These are phyloP conservation scores for Nigrograna mackinnonii DNA, from an alignment of 2,329 filamentous ascomycete species.

Conservation along the genomic window DNA sequence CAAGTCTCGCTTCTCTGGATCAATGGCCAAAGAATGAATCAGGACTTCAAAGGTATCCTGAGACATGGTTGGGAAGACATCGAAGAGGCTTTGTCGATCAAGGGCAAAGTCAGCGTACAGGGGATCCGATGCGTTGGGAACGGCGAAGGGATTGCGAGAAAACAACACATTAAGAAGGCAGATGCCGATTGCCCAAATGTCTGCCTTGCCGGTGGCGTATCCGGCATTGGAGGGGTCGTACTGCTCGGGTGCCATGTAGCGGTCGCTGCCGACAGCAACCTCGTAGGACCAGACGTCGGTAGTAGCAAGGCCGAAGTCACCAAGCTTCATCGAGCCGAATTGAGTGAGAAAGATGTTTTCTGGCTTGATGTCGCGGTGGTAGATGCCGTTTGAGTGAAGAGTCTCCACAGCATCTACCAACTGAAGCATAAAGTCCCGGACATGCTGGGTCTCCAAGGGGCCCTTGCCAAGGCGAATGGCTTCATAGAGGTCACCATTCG, in stretches of 20 bases:
- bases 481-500: slow-evolving; percentile 95
- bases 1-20: slow-evolving; percentile 86
- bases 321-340: slow-evolving; percentile 89
- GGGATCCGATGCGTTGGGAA: slow-evolving; percentile 85
- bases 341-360: slow-evolving; percentile 97
- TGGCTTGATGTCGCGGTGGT: slow-evolving; percentile 98
- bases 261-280: slow-evolving; percentile 92
- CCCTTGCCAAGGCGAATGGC: slow-evolving; percentile 88
- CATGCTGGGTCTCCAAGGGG: slow-evolving; percentile 92
- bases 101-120: slow-evolving; percentile 91
- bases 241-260: slow-evolving; percentile 99
- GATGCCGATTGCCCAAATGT: slow-evolving; percentile 97
- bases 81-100: slow-evolving; percentile 94
- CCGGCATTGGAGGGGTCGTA: slow-evolving; percentile 86
- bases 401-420: slow-evolving; percentile 87
- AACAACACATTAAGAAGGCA: slow-evolving; percentile 96
- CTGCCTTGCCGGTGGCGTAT: slow-evolving; percentile 90
- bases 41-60: slow-evolving; percentile 97
- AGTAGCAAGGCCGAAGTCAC: slow-evolving; percentile 93
- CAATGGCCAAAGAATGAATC: slow-evolving; percentile 85
- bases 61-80: slow-evolving; percentile 98
- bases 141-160: slow-evolving; percentile 93
- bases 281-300: slow-evolving; percentile 89
- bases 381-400: slow-evolving; percentile 88
- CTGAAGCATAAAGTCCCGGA: slow-evolving; percentile 96